Evolutionary conservation across 129 eudicot species (phyloP).

Genomic region (Deinandra increscens): DNA sequence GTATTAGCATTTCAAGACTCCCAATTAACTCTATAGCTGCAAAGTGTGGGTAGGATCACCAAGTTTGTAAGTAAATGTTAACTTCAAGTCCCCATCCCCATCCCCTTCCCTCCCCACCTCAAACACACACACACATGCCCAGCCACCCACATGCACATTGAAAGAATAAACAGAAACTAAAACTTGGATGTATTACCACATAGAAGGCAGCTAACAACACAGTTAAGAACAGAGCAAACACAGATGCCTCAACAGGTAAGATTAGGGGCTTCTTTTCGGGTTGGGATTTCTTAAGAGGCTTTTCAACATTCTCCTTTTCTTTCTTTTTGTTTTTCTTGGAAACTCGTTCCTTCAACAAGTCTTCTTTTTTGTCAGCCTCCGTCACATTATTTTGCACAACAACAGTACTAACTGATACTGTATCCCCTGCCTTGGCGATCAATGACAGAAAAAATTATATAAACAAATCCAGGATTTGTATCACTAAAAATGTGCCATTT

Average conservation of each 20-base stretch:
- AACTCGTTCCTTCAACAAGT: constrained; percentile 57
- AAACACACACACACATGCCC: too few species aligned
- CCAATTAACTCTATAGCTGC: too few species aligned
- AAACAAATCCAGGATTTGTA: neutral
- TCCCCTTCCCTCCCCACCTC: too few species aligned
- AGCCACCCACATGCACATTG: too few species aligned
- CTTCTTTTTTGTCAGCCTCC: constrained; percentile 67
- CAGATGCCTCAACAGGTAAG: constrained; percentile 81
- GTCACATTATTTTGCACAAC: constrained; percentile 43
- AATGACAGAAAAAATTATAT: constrained; percentile 11
- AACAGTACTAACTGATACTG: constrained; percentile 38
- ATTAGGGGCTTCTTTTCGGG: constrained; percentile 70
- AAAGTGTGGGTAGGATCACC: too few species aligned
- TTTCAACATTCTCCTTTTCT: constrained; percentile 69
- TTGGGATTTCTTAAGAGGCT: constrained; percentile 44
- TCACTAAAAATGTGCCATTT: constrained; percentile 4
- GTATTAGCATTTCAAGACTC: too few species aligned
- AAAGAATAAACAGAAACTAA: too few species aligned
- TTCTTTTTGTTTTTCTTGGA: constrained; percentile 71
- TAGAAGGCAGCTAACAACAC: constrained; percentile 88
- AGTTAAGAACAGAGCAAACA: constrained; percentile 70
- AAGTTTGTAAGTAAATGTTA: too few species aligned
- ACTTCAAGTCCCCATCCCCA: too few species aligned
- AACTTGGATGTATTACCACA: constrained; percentile 49
- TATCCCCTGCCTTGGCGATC: constrained; percentile 65